These are phyloP conservation scores for Umbelopsis sp. DNA, from an alignment of 371 early-diverging fungal species.

Conservation along the genomic window DNA sequence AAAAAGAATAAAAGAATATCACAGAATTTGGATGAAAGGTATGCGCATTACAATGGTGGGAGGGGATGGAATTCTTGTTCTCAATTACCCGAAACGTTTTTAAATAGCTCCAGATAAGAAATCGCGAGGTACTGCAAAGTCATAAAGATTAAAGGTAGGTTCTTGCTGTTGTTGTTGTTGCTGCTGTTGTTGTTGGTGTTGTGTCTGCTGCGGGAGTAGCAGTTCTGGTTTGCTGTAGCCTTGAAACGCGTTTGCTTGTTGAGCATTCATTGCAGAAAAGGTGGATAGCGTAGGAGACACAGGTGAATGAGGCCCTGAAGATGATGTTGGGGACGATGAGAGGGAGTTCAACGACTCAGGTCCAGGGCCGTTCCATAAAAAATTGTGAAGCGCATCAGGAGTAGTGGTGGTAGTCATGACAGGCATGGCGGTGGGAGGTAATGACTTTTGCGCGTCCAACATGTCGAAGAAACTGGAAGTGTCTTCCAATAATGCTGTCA, in stretches of 20 bases:
- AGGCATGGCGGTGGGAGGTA: conserved; percentile 6
- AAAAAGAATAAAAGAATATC: not conserved
- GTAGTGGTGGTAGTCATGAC: not conserved
- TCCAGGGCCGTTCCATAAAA: conserved; percentile 17
- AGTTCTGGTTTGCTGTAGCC: not conserved
- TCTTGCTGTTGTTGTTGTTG: not conserved
- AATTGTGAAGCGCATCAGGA: not conserved
- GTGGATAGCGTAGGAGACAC: conserved; percentile 2
- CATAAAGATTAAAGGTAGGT: conserved; percentile 4
- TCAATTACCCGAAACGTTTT: not conserved
- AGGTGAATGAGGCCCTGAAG: conserved; percentile 6
- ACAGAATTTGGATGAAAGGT: not conserved
- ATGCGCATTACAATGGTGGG: not conserved
- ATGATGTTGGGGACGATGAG: conserved; percentile 5
- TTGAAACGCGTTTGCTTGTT: not conserved
- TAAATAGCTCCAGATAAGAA: conserved; percentile 14
- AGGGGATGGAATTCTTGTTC: not conserved
- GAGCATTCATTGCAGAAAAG: not conserved
- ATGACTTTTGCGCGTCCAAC: not conserved
- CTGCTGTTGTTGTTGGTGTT: too few relatives aligned
- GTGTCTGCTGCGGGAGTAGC: too few relatives aligned
- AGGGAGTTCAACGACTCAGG: conserved; percentile 5
- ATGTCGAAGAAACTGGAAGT: conserved; percentile 8
- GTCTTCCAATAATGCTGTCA: conserved; percentile 7
- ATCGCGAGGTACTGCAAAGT: conserved; percentile 12